A percentile compares a stretch with the other conserved stretches of the same genome.
phyloP scores from a whole-genome alignment of 345 rosid genomes.

The Linum tenue region DNA sequence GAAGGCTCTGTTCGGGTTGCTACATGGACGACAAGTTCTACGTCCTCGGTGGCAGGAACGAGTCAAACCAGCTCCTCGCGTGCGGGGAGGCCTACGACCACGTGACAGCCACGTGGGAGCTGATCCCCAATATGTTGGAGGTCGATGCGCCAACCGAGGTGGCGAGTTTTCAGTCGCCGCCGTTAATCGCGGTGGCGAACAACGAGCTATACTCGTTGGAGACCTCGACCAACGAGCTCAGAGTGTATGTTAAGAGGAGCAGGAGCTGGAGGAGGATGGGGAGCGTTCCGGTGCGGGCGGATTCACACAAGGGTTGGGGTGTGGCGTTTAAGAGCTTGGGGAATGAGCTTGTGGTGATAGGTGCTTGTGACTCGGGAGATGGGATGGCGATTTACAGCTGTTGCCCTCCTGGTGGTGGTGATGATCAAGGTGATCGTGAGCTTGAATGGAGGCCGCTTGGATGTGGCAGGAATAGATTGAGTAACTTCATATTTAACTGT shows the following conservation, averaged over 20 bases:
- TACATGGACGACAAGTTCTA: conserved; percentile 65
- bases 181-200: conserved; percentile 64
- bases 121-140: conserved; percentile 45
- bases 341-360: conserved; percentile 67
- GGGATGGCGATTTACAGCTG: conserved; percentile 71
- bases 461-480: conserved; percentile 41
- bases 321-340: conserved; percentile 91
- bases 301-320: conserved; percentile 71
- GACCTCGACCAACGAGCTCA: conserved; percentile 55
- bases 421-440: conserved; percentile 7
- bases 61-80: conserved; percentile 35
- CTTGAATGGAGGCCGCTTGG: conserved; percentile 58
- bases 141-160: conserved; percentile 25
- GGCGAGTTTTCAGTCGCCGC: conserved; percentile 57
- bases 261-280: conserved; percentile 73
- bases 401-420: conserved; percentile 30
- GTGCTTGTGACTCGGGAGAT: conserved; percentile 34
- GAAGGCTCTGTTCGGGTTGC: conserved; percentile 65
- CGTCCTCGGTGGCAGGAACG: conserved; percentile 69
- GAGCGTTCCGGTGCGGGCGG: conserved; percentile 65
- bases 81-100: conserved; percentile 68
- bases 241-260: conserved; percentile 43
- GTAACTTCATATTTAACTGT: conserved; percentile 71
- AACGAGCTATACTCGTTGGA: conserved; percentile 64
- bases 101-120: conserved; percentile 44